Percentiles rank a stretch among this genome's conserved stretches.
Conservation (phyloP, 257 asterid species). For the Nicotiana undulata region DNA sequence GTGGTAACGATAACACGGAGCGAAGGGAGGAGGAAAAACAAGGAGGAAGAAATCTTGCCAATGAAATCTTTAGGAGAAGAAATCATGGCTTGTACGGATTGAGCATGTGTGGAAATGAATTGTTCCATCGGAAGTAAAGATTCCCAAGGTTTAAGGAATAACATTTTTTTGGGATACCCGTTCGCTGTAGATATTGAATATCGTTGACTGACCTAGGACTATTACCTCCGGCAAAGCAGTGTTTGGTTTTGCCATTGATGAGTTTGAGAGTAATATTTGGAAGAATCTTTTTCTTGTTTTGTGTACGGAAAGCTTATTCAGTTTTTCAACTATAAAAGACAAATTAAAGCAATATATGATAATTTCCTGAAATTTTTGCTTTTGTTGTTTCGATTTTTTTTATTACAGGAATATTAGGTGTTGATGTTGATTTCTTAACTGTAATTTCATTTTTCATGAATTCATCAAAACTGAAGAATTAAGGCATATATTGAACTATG, state of each 20-base stretch:
- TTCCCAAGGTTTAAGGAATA: slow-evolving; percentile 39
- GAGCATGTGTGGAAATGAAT: slow-evolving; percentile 42
- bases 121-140: slow-evolving; percentile 42
- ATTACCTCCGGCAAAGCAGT: slow-evolving; percentile 13
- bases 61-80: not conserved
- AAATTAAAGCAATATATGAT: too few relatives aligned
- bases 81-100: slow-evolving; percentile 34
- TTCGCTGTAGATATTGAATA: slow-evolving; percentile 17
- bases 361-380: too few relatives aligned
- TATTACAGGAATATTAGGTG: too few relatives aligned
- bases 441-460: too few relatives aligned
- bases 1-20: slow-evolving; percentile 40
- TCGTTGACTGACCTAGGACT: slow-evolving; percentile 46
- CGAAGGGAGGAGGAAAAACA: slow-evolving; percentile 41
- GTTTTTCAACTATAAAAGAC: too few relatives aligned
- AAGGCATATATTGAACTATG: too few relatives aligned
- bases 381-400: too few relatives aligned
- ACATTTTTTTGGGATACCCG: slow-evolving; percentile 29
- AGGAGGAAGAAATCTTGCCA: slow-evolving; percentile 24
- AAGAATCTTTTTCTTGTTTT: not conserved
- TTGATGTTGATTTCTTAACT: too few relatives aligned
- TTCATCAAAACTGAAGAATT: too few relatives aligned
- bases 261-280: not conserved
- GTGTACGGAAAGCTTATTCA: too few relatives aligned
- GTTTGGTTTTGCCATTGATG: not conserved